Conservation (phyloP, 2,329 filamentous ascomycete species). For the Fusarium sp. region DNA sequence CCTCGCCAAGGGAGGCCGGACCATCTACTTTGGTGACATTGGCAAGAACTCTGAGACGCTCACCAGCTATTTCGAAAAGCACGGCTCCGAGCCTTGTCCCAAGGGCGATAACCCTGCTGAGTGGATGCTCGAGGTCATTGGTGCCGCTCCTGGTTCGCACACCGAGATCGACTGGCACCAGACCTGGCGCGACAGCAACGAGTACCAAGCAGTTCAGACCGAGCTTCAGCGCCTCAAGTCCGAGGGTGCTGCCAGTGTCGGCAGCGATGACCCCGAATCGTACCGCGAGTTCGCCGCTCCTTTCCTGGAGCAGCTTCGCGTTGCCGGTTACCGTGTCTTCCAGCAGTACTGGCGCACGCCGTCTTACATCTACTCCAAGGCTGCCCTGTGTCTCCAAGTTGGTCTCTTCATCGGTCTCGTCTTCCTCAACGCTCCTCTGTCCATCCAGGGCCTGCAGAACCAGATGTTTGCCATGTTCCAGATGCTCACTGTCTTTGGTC, state of each 20-base stretch:
- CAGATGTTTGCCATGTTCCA: conserved; percentile 89
- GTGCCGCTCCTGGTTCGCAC: conserved; percentile 37
- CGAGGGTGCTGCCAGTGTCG: conserved; percentile 52
- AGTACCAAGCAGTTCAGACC: conserved; percentile 59
- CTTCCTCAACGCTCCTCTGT: conserved; percentile 76
- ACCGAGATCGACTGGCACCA: conserved; percentile 41
- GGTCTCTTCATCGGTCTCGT: conserved; percentile 84
- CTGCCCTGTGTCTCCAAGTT: conserved; percentile 69
- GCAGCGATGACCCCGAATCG: conserved; percentile 48
- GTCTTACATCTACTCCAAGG: conserved; percentile 87
- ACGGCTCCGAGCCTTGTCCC: conserved; percentile 34
- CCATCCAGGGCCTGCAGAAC: conserved; percentile 83
- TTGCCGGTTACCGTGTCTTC: conserved; percentile 79
- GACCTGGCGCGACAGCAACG: conserved; percentile 51
- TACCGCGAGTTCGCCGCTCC: conserved; percentile 84
- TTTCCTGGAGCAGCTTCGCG: conserved; percentile 71
- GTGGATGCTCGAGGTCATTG: conserved; percentile 44
- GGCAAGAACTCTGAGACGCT: conserved; percentile 39
- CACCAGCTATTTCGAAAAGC: conserved; percentile 35
- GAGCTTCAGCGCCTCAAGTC: conserved; percentile 65
- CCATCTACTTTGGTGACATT: conserved; percentile 43
- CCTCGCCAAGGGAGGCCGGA: conserved; percentile 41
- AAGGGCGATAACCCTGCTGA: conserved; percentile 40
- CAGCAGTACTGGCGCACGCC: conserved; percentile 93
- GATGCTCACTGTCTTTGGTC: conserved; percentile 81